Evolutionary conservation across 169 alveolate genomes (phyloP).

Genomic region (Plasmodium sp.): DNA sequence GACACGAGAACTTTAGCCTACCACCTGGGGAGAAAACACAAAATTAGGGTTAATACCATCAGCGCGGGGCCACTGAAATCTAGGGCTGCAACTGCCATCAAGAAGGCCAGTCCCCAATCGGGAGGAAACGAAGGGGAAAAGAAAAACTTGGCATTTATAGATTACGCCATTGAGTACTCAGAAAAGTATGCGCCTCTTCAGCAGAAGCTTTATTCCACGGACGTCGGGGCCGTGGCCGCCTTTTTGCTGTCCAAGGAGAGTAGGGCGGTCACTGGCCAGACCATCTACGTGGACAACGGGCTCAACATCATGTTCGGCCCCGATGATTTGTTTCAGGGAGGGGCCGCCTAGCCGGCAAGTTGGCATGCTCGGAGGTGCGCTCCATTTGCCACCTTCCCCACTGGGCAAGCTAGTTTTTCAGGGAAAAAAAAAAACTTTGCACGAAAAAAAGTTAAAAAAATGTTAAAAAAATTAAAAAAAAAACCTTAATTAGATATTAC

Average conservation of each 20-base stretch:
- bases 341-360: not conserved
- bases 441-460: not conserved
- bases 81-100: constrained; percentile 83
- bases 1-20: constrained; percentile 87
- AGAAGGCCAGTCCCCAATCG: not conserved
- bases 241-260: constrained; percentile 79
- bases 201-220: constrained; percentile 76
- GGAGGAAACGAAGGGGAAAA: constrained; percentile 62
- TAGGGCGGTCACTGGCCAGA: constrained; percentile 81
- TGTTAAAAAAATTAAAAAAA: not conserved
- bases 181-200: constrained; percentile 79
- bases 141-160: constrained; percentile 84
- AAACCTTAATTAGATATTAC: not conserved
- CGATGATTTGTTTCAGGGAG: constrained; percentile 50
- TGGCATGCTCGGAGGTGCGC: not conserved
- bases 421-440: not conserved
- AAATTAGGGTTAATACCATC: constrained; percentile 84
- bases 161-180: constrained; percentile 85
- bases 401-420: not conserved
- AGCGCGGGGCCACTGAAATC: constrained; percentile 88
- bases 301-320: constrained; percentile 79
- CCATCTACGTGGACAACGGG: constrained; percentile 85
- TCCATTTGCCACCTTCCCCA: not conserved
- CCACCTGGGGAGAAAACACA: constrained; percentile 81
- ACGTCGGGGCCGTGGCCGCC: constrained; percentile 81